These are phyloP conservation scores for Podaxis mareebaensis DNA, from an alignment of 768 basidiomycete genomes.

Conservation along the genomic window DNA sequence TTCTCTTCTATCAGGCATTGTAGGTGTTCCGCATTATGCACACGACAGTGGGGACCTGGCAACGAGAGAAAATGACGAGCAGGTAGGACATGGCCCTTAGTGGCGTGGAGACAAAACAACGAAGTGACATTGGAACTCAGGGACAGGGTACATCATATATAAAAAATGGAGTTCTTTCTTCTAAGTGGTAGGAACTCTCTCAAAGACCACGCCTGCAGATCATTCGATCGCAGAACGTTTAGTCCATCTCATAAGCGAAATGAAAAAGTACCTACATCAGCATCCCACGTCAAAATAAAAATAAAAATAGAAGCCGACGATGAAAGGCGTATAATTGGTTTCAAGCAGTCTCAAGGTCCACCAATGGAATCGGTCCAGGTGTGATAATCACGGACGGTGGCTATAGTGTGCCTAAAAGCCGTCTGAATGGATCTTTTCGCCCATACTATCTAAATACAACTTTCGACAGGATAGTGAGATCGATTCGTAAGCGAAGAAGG, in stretches of 20 bases:
- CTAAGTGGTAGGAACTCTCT: not conserved
- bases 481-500: not conserved
- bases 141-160: too few species aligned
- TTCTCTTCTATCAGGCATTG: not conserved
- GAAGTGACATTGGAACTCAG: too few species aligned
- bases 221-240: not conserved
- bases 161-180: too few species aligned
- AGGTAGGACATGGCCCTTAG: not conserved
- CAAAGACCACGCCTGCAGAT: not conserved
- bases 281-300: not conserved
- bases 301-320: not conserved
- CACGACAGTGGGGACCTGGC: not conserved
- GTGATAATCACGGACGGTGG: not conserved
- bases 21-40: not conserved
- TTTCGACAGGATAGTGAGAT: not conserved
- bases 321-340: not conserved
- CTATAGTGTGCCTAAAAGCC: slow-evolving; percentile 1
- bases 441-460: not conserved
- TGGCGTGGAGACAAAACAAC: too few species aligned
- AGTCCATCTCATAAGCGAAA: not conserved
- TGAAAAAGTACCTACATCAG: not conserved
- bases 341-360: not conserved
- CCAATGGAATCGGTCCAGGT: not conserved
- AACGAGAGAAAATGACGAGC: not conserved
- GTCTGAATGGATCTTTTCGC: not conserved